phyloP scores from a whole-genome alignment of 495 filamentous ascomycete genomes.

The Letharia columbiana region DNA sequence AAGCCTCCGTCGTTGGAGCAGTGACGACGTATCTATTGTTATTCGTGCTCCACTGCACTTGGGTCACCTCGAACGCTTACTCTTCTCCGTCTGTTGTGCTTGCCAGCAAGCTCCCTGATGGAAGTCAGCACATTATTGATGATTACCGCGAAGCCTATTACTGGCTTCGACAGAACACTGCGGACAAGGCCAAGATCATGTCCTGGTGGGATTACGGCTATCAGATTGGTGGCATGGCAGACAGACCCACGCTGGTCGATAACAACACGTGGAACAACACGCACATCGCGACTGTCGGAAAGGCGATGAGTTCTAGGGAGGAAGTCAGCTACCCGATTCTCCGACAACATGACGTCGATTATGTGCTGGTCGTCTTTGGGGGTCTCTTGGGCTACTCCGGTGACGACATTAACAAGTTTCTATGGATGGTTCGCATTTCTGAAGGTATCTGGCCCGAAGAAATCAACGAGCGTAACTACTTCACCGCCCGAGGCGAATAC shows the following conservation, averaged over 20 bases:
- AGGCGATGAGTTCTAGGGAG: conserved; percentile 96
- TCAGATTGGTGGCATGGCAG: conserved; percentile 99
- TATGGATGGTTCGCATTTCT: conserved; percentile 99
- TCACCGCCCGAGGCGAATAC: conserved; percentile 93
- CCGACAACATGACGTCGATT: conserved; percentile 96
- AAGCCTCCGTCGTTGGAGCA: conserved; percentile 59
- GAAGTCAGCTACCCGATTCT: conserved; percentile 99
- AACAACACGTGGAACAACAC: conserved; percentile 99
- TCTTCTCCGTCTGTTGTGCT: conserved; percentile 96
- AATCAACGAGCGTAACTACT: conserved; percentile 94
- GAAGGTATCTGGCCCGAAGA: conserved; percentile 99
- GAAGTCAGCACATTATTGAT: conserved; percentile 96
- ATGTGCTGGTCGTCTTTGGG: conserved; percentile 94
- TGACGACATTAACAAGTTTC: conserved; percentile 99
- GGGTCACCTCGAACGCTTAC: conserved; percentile 98
- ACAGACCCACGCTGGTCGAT: conserved; percentile 93
- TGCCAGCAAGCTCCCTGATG: conserved; percentile 85
- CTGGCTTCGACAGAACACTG: conserved; percentile 97
- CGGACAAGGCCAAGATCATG: conserved; percentile 95
- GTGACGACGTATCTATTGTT: conserved; percentile 75
- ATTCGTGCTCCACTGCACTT: conserved; percentile 96
- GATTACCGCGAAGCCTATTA: conserved; percentile 99
- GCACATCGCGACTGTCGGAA: conserved; percentile 97
- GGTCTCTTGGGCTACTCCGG: conserved; percentile 97
- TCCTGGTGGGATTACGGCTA: conserved; percentile 99